phyloP scores from a whole-genome alignment of 2,329 filamentous ascomycete species.

The Talaromyces verruculosus region DNA sequence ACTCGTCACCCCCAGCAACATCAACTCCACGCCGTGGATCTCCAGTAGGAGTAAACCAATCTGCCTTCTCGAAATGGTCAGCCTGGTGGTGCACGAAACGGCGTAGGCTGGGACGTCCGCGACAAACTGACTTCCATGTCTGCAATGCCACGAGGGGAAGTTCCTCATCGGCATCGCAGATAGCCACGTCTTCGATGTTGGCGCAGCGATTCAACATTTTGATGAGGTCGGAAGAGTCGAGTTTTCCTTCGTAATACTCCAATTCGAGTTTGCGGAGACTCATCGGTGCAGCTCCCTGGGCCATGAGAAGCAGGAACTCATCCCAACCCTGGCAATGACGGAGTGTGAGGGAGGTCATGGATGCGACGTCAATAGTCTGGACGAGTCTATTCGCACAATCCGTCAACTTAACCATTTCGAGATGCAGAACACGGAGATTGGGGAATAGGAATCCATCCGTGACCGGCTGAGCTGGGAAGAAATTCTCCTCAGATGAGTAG shows the following conservation, averaged over 20 bases:
- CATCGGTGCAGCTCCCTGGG: not conserved
- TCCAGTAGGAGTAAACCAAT: not conserved
- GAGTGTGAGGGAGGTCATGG: constrained; percentile 2
- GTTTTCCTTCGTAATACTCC: not conserved
- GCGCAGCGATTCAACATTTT: not conserved
- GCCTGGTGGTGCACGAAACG: constrained; percentile 3
- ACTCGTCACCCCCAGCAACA: not conserved
- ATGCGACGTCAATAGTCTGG: not conserved
- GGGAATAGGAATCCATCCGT: constrained; percentile 1
- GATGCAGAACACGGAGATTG: constrained; percentile 1
- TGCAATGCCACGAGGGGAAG: not conserved
- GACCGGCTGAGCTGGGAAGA: not conserved
- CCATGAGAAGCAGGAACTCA: not conserved
- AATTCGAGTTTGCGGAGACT: constrained; percentile 11
- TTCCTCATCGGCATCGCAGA: not conserved
- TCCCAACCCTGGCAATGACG: constrained; percentile 9
- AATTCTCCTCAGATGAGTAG: not conserved
- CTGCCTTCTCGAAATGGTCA: not conserved
- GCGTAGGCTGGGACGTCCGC: not conserved
- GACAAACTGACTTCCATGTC: not conserved
- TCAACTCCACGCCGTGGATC: not conserved
- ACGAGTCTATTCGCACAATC: not conserved
- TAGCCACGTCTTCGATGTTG: constrained; percentile 1
- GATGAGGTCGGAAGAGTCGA: not conserved
- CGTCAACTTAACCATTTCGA: constrained; percentile 2